Evolutionary conservation across 2,329 filamentous ascomycete genomes (phyloP), one percentile per base, ranked within the genome.

Genomic region (Paraphoma sp.): DNA sequence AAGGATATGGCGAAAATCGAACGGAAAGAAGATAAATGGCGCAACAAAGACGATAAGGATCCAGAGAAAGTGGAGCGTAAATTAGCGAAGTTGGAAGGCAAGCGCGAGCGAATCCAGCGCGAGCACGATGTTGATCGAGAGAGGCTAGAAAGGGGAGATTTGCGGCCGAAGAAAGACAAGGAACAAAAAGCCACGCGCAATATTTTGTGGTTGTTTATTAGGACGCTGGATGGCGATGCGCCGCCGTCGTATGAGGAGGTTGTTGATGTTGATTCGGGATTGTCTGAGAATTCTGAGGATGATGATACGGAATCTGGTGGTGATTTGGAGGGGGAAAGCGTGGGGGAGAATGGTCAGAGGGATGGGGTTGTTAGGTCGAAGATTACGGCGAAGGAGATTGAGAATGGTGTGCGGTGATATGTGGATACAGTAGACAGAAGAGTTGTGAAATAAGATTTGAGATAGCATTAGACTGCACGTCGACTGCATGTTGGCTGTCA

Each of bases 201-300:
- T 17, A 45, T 51, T 2, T 12, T 45, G 28, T 51, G 48, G 48
- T n/a, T 51, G 29, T n/a, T 45, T 29, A 51, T 54, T n/a, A 14
- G 29, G 14, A 38, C 17, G 11, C 33, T 23, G 38, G 14, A 8
- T 46, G 14, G 6, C 29, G 33, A 7, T 36, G 33, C 33, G 3
- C 33, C 33, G 9, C 33, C 33, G 33, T 10, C 10, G 33, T 36
- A 36, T 36, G 33, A 36, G 10, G 33, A 36, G 10, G 10, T 36
- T 14, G 33, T 36, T 3, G 9, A 10, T 36, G 33, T 36, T 3
- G 33, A 36, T 14, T 7, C 33, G 9, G 33, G 33, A 14, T 36
- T 36, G 23, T 23, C 3, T 23, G 23, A 23, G 23, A 5, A 23
- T 23, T 23, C 23, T 23, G 23, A 23, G 2, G 23, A 23, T 23